Base-by-base conservation (phyloP, 768 basidiomycete genomes). In the Tulasnella sp. region DNA sequence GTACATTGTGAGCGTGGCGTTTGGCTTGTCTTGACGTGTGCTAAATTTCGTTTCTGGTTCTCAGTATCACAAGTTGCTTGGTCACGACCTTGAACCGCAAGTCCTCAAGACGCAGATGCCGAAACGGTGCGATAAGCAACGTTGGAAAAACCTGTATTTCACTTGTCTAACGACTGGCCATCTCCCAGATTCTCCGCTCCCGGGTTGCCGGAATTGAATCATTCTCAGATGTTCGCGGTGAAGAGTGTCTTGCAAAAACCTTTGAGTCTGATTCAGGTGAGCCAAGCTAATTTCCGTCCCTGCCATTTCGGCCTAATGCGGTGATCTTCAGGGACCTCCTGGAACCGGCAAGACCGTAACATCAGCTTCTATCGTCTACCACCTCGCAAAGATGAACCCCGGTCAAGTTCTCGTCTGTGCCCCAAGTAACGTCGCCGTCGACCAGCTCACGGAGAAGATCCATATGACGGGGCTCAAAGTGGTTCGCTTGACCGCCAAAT, bases 271-370 rank as follows among this genome's bases (percentile, higher is more conserved):
- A 99, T 99, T 83, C 98, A 99, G 86, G 86, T 86, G n/a, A 34
- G 44, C 40, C 5, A 62, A 3, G 18, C 40, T 38, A 16, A 39
- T 58, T 76, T 27, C 5, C 42, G 39, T 74, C 34, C 21, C 16
- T 34, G 40, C n/a, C 31, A 27, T 62, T 1, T 71, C 21, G 12
- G 14, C 12, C 27, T 48, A 78, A 38, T 40, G 68, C 39, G 18
- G 34, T 39, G 36, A 34, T 9, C 24, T 36, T 27, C 48, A 87
- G 86, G 98, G 98, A 19, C 98, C 98, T 46, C 98, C 98, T 27
- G 98, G 98, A 44, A 99, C 98, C 0, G 97, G 98, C 68, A 99
- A 99, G 87, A 99, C 98, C 1, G 98, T 99, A 77, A 99, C 98
- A 0, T 99, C 98, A 12, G 98, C 98, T 14, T 99, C 98, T 4